These are phyloP conservation scores for Leccinum pallidistipes DNA, from an alignment of 1,284 basidiomycete genomes.

Conservation along the genomic window DNA sequence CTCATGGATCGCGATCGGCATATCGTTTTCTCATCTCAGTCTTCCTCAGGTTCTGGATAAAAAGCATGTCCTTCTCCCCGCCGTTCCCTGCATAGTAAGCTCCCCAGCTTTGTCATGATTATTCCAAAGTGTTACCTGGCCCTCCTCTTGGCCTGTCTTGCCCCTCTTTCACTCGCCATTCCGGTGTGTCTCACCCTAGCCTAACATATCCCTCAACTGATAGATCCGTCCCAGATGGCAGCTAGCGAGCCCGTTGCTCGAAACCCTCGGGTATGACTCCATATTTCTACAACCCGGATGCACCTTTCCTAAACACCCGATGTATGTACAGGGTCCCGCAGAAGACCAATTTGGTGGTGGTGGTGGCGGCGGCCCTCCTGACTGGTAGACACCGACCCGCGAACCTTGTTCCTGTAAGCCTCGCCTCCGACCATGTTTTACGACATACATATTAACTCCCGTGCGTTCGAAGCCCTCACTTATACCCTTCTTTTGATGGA, in stretches of 20 bases:
- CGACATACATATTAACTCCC: constrained; percentile 7
- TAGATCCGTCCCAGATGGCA: constrained; percentile 11
- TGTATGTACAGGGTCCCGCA: constrained; percentile 15
- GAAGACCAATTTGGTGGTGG: constrained; percentile 21
- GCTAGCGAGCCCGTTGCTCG: constrained; percentile 6
- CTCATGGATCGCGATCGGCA: constrained; percentile 22
- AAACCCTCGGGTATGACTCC: constrained; percentile 14
- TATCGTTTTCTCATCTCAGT: constrained; percentile 27
- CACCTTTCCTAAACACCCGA: constrained; percentile 5
- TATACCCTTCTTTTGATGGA: not conserved
- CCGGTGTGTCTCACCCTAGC: constrained; percentile 18
- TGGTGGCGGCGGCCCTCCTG: constrained; percentile 16
- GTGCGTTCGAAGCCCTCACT: constrained; percentile 3
- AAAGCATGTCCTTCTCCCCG: constrained; percentile 16
- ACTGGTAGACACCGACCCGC: constrained; percentile 25
- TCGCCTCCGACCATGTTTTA: not conserved
- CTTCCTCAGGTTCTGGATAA: constrained; percentile 17
- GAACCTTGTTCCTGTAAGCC: constrained; percentile 14
- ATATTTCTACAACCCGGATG: not conserved
- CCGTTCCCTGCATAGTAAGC: constrained; percentile 2
- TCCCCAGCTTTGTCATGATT: constrained; percentile 17
- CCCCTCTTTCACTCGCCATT: constrained; percentile 23
- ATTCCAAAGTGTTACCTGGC: constrained; percentile 20
- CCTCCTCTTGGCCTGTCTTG: constrained; percentile 25
- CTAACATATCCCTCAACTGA: not conserved